Conservation (phyloP, 2,329 filamentous ascomycete species). For the Dactylellina sp. region DNA sequence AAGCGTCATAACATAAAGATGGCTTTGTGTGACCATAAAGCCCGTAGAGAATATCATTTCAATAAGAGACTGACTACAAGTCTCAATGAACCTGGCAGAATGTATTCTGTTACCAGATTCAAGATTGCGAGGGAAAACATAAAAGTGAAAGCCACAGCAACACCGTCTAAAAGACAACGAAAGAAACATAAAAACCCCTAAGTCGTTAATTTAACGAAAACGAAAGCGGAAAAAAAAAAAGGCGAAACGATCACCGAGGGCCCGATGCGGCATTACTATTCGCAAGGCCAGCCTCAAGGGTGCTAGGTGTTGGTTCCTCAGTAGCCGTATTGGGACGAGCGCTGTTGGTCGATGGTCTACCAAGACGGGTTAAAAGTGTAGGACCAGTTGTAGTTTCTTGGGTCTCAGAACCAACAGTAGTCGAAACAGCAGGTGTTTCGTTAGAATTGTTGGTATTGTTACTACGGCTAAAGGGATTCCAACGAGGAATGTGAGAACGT, state of each 20-base stretch:
- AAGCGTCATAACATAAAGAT: background rate
- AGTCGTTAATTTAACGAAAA: slow-evolving; percentile 49
- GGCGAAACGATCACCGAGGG: slow-evolving; percentile 41
- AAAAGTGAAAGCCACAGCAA: slow-evolving; percentile 43
- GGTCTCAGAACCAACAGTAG: slow-evolving; percentile 17
- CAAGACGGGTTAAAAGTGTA: slow-evolving; percentile 21
- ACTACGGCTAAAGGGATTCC: slow-evolving; percentile 45
- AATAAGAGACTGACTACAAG: slow-evolving; percentile 29
- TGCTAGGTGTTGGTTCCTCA: slow-evolving; percentile 56
- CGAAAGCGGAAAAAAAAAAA: slow-evolving; percentile 47
- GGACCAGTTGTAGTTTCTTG: slow-evolving; percentile 24
- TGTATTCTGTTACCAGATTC: slow-evolving; percentile 48
- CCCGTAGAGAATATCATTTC: slow-evolving; percentile 35
- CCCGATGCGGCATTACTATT: slow-evolving; percentile 49
- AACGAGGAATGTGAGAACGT: slow-evolving; percentile 37
- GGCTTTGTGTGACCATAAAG: slow-evolving; percentile 17
- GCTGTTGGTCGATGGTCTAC: slow-evolving; percentile 38
- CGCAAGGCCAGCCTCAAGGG: slow-evolving; percentile 57
- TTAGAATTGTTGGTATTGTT: background rate
- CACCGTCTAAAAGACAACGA: slow-evolving; percentile 56
- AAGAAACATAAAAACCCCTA: slow-evolving; percentile 38
- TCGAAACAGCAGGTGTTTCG: slow-evolving; percentile 11
- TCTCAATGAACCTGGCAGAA: slow-evolving; percentile 33
- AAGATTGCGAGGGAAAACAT: slow-evolving; percentile 34
- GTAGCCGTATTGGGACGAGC: slow-evolving; percentile 13